Evolutionary conservation across 805 yeast species (phyloP).

Genomic region (Sugiyamaella americana): DNA sequence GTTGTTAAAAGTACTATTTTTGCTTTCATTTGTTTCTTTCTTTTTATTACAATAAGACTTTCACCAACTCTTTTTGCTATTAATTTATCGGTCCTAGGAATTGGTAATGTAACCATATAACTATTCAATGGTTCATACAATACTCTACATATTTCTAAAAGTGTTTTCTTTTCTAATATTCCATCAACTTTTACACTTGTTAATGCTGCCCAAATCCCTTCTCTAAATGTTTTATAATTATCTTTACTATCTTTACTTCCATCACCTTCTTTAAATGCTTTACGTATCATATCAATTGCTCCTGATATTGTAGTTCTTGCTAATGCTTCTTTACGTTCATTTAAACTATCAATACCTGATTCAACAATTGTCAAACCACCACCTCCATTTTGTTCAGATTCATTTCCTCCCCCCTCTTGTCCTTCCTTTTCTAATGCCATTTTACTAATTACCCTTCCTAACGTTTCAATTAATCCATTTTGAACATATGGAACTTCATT

Average conservation of each 20-base stretch:
- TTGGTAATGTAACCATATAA: slow-evolving; percentile 53
- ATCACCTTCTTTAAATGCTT: slow-evolving; percentile 46
- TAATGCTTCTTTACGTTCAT: slow-evolving; percentile 51
- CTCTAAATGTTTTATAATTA: not conserved
- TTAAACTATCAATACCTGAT: slow-evolving; percentile 37
- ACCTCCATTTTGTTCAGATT: not conserved
- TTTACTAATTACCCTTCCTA: slow-evolving; percentile 51
- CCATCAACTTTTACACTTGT: slow-evolving; percentile 32
- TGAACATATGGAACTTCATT: slow-evolving; percentile 54
- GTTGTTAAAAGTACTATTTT: not conserved
- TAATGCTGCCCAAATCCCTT: not conserved
- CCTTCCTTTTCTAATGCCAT: slow-evolving; percentile 60
- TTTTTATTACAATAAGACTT: slow-evolving; percentile 50
- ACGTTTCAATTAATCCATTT: slow-evolving; percentile 40
- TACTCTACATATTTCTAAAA: slow-evolving; percentile 62
- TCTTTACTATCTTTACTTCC: slow-evolving; percentile 29
- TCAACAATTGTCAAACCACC: slow-evolving; percentile 32
- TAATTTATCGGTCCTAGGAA: slow-evolving; percentile 65
- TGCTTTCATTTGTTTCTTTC: slow-evolving; percentile 7
- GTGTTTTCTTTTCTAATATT: slow-evolving; percentile 50
- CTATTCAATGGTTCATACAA: slow-evolving; percentile 57
- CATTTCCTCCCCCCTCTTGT: not conserved
- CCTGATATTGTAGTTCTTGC: slow-evolving; percentile 63
- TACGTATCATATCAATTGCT: slow-evolving; percentile 55
- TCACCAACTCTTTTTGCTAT: slow-evolving; percentile 48